Conservation (phyloP, 495 filamentous ascomycete genomes). For the Penicillium cosmopolitanum region DNA sequence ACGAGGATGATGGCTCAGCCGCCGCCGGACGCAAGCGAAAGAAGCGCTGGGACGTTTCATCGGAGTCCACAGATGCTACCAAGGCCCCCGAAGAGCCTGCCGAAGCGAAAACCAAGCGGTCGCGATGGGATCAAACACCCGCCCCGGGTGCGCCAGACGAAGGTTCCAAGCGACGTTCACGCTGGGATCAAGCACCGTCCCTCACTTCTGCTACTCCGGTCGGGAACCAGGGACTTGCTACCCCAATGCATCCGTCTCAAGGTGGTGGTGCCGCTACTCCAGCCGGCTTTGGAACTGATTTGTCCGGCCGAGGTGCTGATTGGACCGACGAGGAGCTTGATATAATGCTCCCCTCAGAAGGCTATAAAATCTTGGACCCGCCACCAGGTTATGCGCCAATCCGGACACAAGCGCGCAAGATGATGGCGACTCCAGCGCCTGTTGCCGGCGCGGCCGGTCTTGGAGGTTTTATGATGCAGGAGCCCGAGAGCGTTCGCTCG, state of each 20-base stretch:
- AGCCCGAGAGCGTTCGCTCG: constrained; percentile 77
- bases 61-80: constrained; percentile 48
- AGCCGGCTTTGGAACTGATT: constrained; percentile 76
- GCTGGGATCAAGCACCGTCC: constrained; percentile 87
- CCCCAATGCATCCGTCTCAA: constrained; percentile 84
- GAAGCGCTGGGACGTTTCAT: constrained; percentile 87
- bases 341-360: constrained; percentile 85
- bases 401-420: constrained; percentile 72
- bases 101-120: constrained; percentile 71
- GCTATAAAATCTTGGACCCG: constrained; percentile 91
- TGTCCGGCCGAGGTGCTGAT: constrained; percentile 75
- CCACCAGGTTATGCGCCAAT: constrained; percentile 93
- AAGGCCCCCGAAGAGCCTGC: constrained; percentile 43
- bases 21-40: constrained; percentile 78
- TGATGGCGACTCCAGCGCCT: constrained; percentile 74
- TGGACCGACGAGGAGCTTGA: constrained; percentile 94
- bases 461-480: constrained; percentile 97
- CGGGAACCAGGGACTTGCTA: constrained; percentile 78
- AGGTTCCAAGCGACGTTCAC: constrained; percentile 68
- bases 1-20: constrained; percentile 66
- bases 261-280: constrained; percentile 54
- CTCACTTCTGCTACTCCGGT: constrained; percentile 72
- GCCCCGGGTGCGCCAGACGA: constrained; percentile 59
- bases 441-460: constrained; percentile 63
- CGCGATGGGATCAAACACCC: constrained; percentile 90